Evolutionary conservation across 2,329 filamentous ascomycete species (phyloP), one percentile per base, ranked within the genome.

Genomic region (Cladophialophora yegresii): DNA sequence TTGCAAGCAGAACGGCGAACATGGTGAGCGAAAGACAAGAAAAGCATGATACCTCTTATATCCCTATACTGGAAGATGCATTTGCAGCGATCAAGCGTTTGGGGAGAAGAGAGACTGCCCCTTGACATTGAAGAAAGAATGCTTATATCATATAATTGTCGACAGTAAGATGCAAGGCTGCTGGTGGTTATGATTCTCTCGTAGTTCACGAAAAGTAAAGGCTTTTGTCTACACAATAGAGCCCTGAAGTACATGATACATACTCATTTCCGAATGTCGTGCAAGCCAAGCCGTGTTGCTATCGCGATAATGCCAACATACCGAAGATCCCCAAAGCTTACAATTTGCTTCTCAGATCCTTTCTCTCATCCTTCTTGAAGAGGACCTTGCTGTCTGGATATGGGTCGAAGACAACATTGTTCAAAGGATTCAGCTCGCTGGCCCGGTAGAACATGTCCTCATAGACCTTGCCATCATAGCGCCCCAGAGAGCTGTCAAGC

Each of bases 361-460:
- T 54, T 9, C 69, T 54, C 23, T 69, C 58, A 36, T 86, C 82
- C 70, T 82, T 85, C 82, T 85, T 88, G 72, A 90, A 83, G 71
- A 90, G 71, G 3, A 83, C 80, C 65, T 80, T 79, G 64, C 78
- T 87, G 70, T 87, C 82, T 6, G 89, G 89, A 74, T 91, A 89
- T 0, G 89, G 88, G 70, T 92, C 88, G 62, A 91, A 85, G 0
- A 87, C 87, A 62, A 91, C 79, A 20, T 85, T 82, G 72, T 92
- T 92, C 51, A 92, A 77, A 1, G 89, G 89, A 72, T 92, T 92
- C 71, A 89, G 77, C 79, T 90, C 83, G 66, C 85, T 87, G 0
- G 89, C 90, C 13, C 89, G 79, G 72, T 87, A 80, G 77, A 92
- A 92, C 80, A 92, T 82, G 71, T 92, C 89, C 74, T 90, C 87